Conservation (phyloP, 1,284 basidiomycete genomes). For the Kwoniella shivajii region DNA sequence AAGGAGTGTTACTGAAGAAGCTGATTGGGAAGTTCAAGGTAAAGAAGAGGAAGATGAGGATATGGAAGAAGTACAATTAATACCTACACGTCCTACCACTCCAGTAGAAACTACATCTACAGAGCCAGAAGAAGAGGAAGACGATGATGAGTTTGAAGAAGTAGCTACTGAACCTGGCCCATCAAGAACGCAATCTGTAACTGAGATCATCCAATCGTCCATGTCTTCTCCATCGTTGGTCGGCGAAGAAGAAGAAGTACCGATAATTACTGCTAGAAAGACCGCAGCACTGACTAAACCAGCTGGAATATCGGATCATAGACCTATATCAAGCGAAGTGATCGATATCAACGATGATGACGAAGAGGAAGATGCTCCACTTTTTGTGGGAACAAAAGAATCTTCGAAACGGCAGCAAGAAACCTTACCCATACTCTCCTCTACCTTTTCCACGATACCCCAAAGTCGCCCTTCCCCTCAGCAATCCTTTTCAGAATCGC, state of each 20-base stretch:
- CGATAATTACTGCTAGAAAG: slow-evolving; percentile 7
- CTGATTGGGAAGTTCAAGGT: slow-evolving; percentile 15
- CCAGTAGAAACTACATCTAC: background rate
- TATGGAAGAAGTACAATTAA: slow-evolving; percentile 32
- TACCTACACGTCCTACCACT: slow-evolving; percentile 11
- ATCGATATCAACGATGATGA: slow-evolving; percentile 22
- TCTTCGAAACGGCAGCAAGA: background rate
- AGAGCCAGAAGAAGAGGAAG: slow-evolving; percentile 12
- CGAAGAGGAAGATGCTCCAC: slow-evolving; percentile 13
- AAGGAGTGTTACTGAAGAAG: slow-evolving; percentile 19
- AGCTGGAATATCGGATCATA: slow-evolving; percentile 2
- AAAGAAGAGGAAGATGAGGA: slow-evolving; percentile 26
- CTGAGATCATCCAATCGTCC: background rate
- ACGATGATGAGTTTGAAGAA: slow-evolving; percentile 18
- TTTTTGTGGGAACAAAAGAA: background rate
- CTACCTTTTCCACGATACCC: background rate
- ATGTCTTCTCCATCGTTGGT: background rate
- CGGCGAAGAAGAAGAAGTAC: background rate
- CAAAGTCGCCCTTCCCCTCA: background rate
- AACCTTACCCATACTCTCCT: background rate
- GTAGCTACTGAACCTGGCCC: slow-evolving; percentile 9
- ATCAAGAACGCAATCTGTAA: slow-evolving; percentile 1
- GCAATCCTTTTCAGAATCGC: background rate
- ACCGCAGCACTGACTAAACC: background rate
- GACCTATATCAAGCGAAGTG: slow-evolving; percentile 5